These are phyloP conservation scores for Colletotrichum navitas DNA, from an alignment of 2,329 filamentous ascomycete species.

Conservation along the genomic window DNA sequence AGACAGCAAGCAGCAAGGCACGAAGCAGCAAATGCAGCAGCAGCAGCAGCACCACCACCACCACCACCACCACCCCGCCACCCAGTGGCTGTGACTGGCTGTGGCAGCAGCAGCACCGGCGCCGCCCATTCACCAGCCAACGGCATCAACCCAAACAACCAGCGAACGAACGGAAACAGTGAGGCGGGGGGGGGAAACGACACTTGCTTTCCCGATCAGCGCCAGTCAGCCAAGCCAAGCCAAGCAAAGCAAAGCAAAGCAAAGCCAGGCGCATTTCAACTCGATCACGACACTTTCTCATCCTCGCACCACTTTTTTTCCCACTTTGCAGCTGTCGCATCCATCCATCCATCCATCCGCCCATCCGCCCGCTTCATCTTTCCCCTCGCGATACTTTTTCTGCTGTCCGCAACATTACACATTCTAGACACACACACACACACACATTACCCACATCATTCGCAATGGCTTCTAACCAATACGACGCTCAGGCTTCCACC, in stretches of 20 bases:
- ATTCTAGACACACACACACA: background rate
- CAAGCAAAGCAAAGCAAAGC: too few relatives aligned
- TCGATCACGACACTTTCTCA: constrained; percentile 32
- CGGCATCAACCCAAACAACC: constrained; percentile 38
- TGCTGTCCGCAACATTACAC: constrained; percentile 16
- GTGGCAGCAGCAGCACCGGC: background rate
- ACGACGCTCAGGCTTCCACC: constrained; percentile 77
- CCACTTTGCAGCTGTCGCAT: background rate
- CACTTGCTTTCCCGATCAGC: constrained; percentile 32
- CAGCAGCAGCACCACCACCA: background rate
- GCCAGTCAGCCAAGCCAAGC: background rate
- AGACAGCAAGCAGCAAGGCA: background rate
- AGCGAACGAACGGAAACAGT: background rate
- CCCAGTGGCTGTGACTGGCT: too few relatives aligned
- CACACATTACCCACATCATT: background rate
- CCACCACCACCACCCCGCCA: background rate
- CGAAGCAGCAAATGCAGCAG: constrained; percentile 4
- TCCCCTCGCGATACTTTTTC: background rate
- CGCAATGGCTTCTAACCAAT: constrained; percentile 65
- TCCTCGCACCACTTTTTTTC: constrained; percentile 1
- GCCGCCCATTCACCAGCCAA: constrained; percentile 42
- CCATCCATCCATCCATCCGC: background rate
- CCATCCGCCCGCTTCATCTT: background rate
- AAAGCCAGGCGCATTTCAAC: background rate
- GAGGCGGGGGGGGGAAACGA: background rate